A percentile compares a stretch with the other conserved stretches of the same genome.
These are phyloP conservation scores for Naematelia aurantialba DNA, from an alignment of 768 basidiomycete genomes.

Conservation along the genomic window DNA sequence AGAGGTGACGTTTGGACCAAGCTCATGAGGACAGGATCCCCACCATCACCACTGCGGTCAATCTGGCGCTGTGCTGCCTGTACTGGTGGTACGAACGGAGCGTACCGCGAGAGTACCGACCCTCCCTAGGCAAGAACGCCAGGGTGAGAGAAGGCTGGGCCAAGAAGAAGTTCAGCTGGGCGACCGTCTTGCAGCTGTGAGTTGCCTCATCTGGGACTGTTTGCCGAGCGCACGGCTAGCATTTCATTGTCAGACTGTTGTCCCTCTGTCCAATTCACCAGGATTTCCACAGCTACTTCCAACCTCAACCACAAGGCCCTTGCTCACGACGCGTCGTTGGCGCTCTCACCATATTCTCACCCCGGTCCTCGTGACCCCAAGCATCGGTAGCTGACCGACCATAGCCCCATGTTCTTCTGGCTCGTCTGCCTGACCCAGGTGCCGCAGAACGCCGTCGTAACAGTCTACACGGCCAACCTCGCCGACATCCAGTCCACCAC, in stretches of 20 bases:
- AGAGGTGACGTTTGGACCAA: background rate
- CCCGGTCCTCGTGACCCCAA: too few species aligned
- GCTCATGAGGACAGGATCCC: constrained; percentile 33
- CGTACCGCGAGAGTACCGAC: constrained; percentile 33
- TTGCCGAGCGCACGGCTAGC: too few species aligned
- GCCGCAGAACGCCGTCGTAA: constrained; percentile 41
- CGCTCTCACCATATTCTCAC: too few species aligned
- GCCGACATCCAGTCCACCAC: constrained; percentile 45
- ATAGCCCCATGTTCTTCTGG: constrained; percentile 43
- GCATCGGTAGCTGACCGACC: constrained; percentile 2
- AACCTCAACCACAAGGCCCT: too few species aligned
- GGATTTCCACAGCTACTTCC: too few species aligned
- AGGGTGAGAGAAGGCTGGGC: constrained; percentile 19
- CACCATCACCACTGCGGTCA: constrained; percentile 33
- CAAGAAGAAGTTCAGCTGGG: constrained; percentile 16
- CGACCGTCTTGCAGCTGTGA: constrained; percentile 23
- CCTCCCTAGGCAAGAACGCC: constrained; percentile 28
- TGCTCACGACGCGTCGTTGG: too few species aligned
- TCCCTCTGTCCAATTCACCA: too few species aligned
- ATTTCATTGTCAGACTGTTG: too few species aligned
- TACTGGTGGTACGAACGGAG: constrained; percentile 42
- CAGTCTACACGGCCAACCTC: constrained; percentile 44
- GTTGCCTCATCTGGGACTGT: background rate
- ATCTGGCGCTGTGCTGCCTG: constrained; percentile 29
- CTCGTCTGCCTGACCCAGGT: constrained; percentile 39